phyloP scores from a whole-genome alignment of 805 yeast species.

The Metschnikowia colocasiae region DNA sequence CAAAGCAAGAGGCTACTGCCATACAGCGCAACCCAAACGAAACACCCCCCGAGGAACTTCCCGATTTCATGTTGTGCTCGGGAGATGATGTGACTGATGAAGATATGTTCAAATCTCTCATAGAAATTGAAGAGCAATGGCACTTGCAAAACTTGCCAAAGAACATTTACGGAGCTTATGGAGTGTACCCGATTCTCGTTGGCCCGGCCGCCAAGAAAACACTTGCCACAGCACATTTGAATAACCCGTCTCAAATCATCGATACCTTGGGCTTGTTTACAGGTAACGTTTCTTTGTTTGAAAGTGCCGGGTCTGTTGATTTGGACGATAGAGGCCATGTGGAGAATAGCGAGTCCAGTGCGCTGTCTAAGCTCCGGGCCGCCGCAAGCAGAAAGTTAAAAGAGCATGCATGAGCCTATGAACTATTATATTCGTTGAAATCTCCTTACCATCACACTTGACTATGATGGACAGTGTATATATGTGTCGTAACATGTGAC shows the following conservation, averaged over 20 bases:
- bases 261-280: slow-evolving; percentile 77
- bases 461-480: not conserved
- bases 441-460: not conserved
- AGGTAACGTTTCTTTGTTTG: slow-evolving; percentile 76
- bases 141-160: slow-evolving; percentile 35
- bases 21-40: slow-evolving; percentile 22
- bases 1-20: slow-evolving; percentile 40
- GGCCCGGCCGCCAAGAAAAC: slow-evolving; percentile 90
- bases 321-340: slow-evolving; percentile 77
- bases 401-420: slow-evolving; percentile 4
- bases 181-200: slow-evolving; percentile 82
- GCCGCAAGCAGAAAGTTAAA: slow-evolving; percentile 11
- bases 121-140: slow-evolving; percentile 57
- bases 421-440: not conserved
- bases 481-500: not conserved
- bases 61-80: slow-evolving; percentile 83
- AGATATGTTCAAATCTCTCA: slow-evolving; percentile 87
- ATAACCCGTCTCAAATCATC: slow-evolving; percentile 79
- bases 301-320: slow-evolving; percentile 71
- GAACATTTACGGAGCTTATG: slow-evolving; percentile 51
- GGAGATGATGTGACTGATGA: slow-evolving; percentile 98
- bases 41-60: slow-evolving; percentile 45
- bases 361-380: slow-evolving; percentile 36
- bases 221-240: slow-evolving; percentile 77
- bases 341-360: slow-evolving; percentile 43